Conservation (phyloP, 2,329 filamentous ascomycete species). For the Neophaeococcomyces aloes region DNA sequence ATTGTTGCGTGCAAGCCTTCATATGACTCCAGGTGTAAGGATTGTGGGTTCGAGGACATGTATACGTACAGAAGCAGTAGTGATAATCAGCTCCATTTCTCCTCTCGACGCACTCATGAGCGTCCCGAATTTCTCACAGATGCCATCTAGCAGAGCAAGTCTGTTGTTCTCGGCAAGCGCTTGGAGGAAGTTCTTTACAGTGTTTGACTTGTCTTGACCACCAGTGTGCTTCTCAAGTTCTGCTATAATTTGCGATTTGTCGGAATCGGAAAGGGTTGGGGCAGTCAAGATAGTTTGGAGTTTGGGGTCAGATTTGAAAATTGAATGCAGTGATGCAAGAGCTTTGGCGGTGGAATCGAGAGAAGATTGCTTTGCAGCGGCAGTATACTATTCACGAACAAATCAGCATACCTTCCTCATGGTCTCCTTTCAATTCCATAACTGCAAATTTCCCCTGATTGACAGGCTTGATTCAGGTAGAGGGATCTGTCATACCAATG, state of each 20-base stretch:
- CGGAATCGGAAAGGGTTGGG: constrained; percentile 63
- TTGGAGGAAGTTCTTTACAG: constrained; percentile 85
- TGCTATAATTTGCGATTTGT: constrained; percentile 77
- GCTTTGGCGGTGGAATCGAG: constrained; percentile 80
- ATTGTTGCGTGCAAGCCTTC: too few relatives aligned
- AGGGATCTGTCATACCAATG: constrained; percentile 61
- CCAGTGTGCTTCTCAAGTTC: constrained; percentile 81
- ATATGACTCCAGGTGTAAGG: too few relatives aligned
- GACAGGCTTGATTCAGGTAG: too few relatives aligned
- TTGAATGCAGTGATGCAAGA: constrained; percentile 56
- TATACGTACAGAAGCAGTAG: constrained; percentile 66
- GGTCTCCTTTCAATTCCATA: constrained; percentile 1
- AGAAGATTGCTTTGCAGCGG: constrained; percentile 73
- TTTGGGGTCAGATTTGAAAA: constrained; percentile 75
- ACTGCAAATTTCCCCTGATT: too few relatives aligned
- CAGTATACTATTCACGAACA: constrained; percentile 71
- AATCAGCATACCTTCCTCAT: background rate
- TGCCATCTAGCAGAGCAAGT: constrained; percentile 66
- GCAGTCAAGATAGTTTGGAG: constrained; percentile 64
- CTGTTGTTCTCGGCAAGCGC: constrained; percentile 96
- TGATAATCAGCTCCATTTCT: constrained; percentile 88
- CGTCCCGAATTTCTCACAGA: constrained; percentile 75
- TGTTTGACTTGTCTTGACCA: constrained; percentile 57
- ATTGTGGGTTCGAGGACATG: too few relatives aligned
- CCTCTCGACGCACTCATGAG: constrained; percentile 83